Evolutionary conservation across 2,329 filamentous ascomycete genomes (phyloP).

Genomic region (Fusarium sp.): DNA sequence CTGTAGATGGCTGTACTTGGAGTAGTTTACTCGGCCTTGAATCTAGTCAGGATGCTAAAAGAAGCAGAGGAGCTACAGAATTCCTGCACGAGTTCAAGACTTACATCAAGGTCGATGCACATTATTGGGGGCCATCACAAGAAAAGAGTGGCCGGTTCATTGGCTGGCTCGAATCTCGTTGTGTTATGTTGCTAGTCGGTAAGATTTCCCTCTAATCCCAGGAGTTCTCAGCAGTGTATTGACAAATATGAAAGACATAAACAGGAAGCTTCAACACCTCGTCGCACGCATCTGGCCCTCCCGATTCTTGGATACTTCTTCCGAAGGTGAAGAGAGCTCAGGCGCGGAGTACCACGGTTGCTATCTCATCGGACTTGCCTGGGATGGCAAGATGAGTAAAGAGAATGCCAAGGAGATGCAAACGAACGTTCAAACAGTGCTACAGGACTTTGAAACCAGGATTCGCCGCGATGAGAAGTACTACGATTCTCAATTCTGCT

Average conservation of each 20-base stretch:
- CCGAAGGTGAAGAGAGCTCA: constrained; percentile 40
- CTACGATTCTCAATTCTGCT: constrained; percentile 62
- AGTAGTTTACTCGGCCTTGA: constrained; percentile 51
- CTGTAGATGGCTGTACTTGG: constrained; percentile 56
- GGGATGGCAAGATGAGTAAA: constrained; percentile 49
- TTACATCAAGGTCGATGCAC: constrained; percentile 71
- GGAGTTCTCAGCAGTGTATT: neutral
- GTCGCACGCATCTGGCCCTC: constrained; percentile 72
- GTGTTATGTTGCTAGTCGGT: constrained; percentile 69
- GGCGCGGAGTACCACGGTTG: constrained; percentile 67
- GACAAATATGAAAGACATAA: constrained; percentile 60
- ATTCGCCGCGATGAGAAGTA: constrained; percentile 60
- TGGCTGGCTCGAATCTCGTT: constrained; percentile 73
- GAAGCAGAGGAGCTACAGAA: constrained; percentile 50
- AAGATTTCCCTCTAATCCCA: constrained; percentile 29
- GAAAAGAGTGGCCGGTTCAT: constrained; percentile 67
- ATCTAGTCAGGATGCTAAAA: neutral
- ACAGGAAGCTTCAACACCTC: constrained; percentile 63
- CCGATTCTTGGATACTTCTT: constrained; percentile 61
- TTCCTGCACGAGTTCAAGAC: constrained; percentile 66
- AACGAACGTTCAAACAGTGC: constrained; percentile 56
- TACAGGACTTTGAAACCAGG: constrained; percentile 62
- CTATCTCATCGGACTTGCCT: constrained; percentile 70
- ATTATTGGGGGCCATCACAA: constrained; percentile 73
- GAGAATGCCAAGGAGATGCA: constrained; percentile 59